Evolutionary conservation across 352 stramenopile genomes (phyloP), one percentile per base, ranked within the genome.

Genomic region (Phytophthora colocasiae): DNA sequence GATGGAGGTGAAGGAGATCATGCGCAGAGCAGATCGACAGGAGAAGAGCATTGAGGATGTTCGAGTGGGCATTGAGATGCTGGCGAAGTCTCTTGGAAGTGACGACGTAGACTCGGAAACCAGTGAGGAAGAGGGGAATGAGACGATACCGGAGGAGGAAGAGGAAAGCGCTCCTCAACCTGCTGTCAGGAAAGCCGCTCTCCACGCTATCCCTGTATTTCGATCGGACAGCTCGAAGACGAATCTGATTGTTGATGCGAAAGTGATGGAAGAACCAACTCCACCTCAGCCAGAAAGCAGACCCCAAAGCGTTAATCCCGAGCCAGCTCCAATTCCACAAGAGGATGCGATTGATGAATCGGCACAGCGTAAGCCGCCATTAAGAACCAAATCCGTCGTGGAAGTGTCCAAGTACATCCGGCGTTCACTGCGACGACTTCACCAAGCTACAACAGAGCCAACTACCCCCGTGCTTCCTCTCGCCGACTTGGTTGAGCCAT

Each of bases 1-100:
- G 48, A 89, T 82, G 80, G 81, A 91, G 62, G 83, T 91, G 54
- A 93, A 91, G 50, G 82, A 93, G 10, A 26, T 91, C 6, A 66
- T 45, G 41, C 77, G 77, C 17, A 71, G 71, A 61, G 74, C 83
- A 9, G 82, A 93, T 14, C 81, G 76, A 53, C 80, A 90, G 36
- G 82, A 91, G 12, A 67, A 93, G 43, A 80, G 64, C 8, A 63
- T 91, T 14, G 81, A 87, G 41, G 84, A 88, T 36, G 78, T 93
- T 61, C 72, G 72, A 6, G 77, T 82, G 47, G 75, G 74, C 1
- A 65, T 93, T 24, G 77, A 85, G 32, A 69, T 91, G 51, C 64
- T 93, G 44, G 75, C 75, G 4, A 91, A 91, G 61, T 86, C 77
- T 6, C 77, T 90, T 3, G 82, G 80, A 19, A 85, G 68, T 7